Base-by-base conservation (phyloP, 1,284 basidiomycete genomes). In the Apiotrichum akiyoshidainum region DNA sequence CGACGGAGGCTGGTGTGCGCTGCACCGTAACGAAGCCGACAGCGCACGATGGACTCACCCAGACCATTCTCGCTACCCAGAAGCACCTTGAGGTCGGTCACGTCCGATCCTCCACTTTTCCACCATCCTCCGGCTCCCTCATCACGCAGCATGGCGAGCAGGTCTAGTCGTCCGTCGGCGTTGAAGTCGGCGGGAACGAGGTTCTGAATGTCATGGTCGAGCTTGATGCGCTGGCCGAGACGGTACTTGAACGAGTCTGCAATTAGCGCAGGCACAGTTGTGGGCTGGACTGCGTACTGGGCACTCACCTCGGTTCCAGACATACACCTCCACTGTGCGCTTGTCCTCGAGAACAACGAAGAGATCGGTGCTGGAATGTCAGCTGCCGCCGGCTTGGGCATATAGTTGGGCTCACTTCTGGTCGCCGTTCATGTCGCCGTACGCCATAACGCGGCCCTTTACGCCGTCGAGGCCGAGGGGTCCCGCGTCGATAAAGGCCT, bases 351-450 rank as follows among this genome's bases (percentile, higher is more conserved):
- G 86, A 31, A 98, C 80, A 12, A 86, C 82, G 56, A 98, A 82
- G 5, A 93, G 79, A 75, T 99, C 95, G 60, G 92, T 75, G 70
- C 91, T 93, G 45, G 2, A 11, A 14, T 34, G 40, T 35, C 35
- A 14, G n/a, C 40, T 13, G 17, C 40, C 9, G 3, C 9, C 14
- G n/a, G 5, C 3, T 37, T 37, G 14, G 5, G 2, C 5, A 13
- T 37, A n/a, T 11, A 11, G 12, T 10, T 19, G 12, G 2, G 80
- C 89, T 75, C 73, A 95, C 91, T 90, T 90, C 73, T 96, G 92
- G 76, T 98, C 93, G 6, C 90, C 93, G 73, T 97, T 87, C 75
- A 92, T 94, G 79, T 99, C 95, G 34, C 92, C 95, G 70, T 93
- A 89, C 2, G 93, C 94, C 50, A 90, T 83, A 33, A 96, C 83